Evolutionary conservation across 257 asterid species (phyloP).

Genomic region (Rhazya stricta): DNA sequence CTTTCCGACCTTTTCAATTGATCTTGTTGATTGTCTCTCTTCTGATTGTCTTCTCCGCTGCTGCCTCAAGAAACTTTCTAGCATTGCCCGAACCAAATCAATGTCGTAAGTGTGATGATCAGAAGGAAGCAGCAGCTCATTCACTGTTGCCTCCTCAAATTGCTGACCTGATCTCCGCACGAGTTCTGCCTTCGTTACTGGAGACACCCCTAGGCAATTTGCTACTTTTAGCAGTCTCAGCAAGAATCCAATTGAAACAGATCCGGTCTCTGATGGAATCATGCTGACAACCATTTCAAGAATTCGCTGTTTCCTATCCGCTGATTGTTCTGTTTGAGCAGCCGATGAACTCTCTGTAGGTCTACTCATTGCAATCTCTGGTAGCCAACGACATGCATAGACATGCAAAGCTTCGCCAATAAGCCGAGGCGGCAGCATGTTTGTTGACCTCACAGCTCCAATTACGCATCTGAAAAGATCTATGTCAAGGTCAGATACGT

Average conservation of each 20-base stretch:
- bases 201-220: conserved; percentile 38
- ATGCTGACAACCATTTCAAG: conserved; percentile 59
- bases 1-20: conserved; percentile 40
- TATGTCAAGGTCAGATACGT: conserved; percentile 51
- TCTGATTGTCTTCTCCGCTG: conserved; percentile 52
- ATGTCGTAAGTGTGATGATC: conserved; percentile 33
- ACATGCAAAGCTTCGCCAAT: conserved; percentile 79
- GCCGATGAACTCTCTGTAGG: conserved; percentile 25
- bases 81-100: conserved; percentile 44
- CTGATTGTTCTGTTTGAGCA: conserved; percentile 16
- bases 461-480: conserved; percentile 64
- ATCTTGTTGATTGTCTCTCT: conserved; percentile 26
- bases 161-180: conserved; percentile 51
- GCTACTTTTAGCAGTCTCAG: conserved; percentile 46
- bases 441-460: conserved; percentile 45
- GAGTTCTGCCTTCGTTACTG: conserved; percentile 53
- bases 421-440: conserved; percentile 53
- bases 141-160: conserved; percentile 50
- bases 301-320: conserved; percentile 29
- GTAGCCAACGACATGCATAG: conserved; percentile 66
- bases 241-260: conserved; percentile 63
- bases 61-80: conserved; percentile 56
- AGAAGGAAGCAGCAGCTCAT: conserved; percentile 44
- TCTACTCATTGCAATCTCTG: conserved; percentile 23
- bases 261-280: conserved; percentile 57